A percentile compares a stretch with the other conserved stretches of the same genome.
These are phyloP conservation scores for Leccinum fallax DNA, from an alignment of 1,284 basidiomycete genomes.

Conservation along the genomic window DNA sequence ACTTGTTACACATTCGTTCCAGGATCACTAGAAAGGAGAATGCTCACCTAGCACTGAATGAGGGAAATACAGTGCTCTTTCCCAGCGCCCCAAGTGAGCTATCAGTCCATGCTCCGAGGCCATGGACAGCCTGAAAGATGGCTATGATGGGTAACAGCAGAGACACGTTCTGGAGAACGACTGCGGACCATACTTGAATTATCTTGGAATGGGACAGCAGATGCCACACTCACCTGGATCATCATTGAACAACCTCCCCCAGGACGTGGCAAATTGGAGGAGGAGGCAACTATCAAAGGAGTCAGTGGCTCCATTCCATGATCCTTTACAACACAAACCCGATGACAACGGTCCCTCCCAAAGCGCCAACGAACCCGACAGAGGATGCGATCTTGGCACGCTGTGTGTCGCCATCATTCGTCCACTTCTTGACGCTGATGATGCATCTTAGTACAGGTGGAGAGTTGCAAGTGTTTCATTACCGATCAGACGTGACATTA, in stretches of 20 bases:
- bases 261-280: slow-evolving; percentile 21
- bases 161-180: slow-evolving; percentile 21
- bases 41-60: slow-evolving; percentile 27
- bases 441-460: background rate
- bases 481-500: slow-evolving; percentile 27
- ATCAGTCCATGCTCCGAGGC: slow-evolving; percentile 29
- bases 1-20: slow-evolving; percentile 4
- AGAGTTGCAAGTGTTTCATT: slow-evolving; percentile 13
- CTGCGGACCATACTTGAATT: slow-evolving; percentile 5
- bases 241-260: slow-evolving; percentile 29
- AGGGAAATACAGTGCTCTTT: slow-evolving; percentile 30
- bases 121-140: slow-evolving; percentile 26
- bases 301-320: background rate
- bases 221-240: slow-evolving; percentile 23
- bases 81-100: slow-evolving; percentile 24
- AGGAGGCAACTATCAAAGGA: slow-evolving; percentile 18
- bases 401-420: slow-evolving; percentile 19
- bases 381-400: slow-evolving; percentile 28
- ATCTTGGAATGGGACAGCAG: background rate
- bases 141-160: slow-evolving; percentile 26
- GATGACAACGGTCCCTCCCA: slow-evolving; percentile 20
- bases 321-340: slow-evolving; percentile 13
- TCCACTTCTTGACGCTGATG: slow-evolving; percentile 27
- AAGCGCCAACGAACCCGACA: slow-evolving; percentile 22
- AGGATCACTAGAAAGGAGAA: background rate